Base-by-base conservation (phyloP, 2,329 filamentous ascomycete species). In the Pseudogymnoascus destructans region DNA sequence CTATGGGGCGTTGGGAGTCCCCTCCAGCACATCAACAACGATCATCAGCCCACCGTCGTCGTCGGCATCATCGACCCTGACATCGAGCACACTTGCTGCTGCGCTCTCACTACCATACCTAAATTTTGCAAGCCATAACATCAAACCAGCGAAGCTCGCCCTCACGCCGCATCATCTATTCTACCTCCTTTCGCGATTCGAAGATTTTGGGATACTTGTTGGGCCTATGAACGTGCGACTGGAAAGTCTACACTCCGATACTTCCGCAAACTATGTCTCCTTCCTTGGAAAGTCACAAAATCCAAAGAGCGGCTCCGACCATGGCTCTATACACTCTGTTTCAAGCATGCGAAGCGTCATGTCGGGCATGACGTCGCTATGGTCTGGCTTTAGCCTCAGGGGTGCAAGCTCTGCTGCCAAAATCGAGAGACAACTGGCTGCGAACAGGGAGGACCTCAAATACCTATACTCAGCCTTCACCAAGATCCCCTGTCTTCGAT, bases 391-490 rank as follows among this genome's bases (percentile, higher is more conserved):
- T 64, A 87, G 91, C 21, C 80, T 96, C 25, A 84, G 84, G 61
- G 85, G 87, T 46, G 87, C 85, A 71, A 89, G 89, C 66, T 85
- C 87, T 40, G 81, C 82, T 55, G 86, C 89, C 63, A 88, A 91
- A 69, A 88, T 84, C 33, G 93, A 96, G 72, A 90, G 89, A 69
- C 89, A 93, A 70, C 95, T 95, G 72, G 86, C 85, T 59, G 86
- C 89, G 46, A 73, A 93, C 59, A 84, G 93, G 69, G 82, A 86
- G 59, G 93, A 98, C 70, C 75, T 96, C 65, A 96, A 92, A 71
- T 97, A 98, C 70, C 78, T 98, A 32, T 98, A 96, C 74, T 97
- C 93, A 40, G 89, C 93, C 59, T 98, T 97, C 70, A 98, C 93
- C 68, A 98, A 97, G 74, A 95, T 98, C 42, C 93, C 93, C 0